Conservation (phyloP, 2,329 filamentous ascomycete genomes). For the Penicillium italicum region DNA sequence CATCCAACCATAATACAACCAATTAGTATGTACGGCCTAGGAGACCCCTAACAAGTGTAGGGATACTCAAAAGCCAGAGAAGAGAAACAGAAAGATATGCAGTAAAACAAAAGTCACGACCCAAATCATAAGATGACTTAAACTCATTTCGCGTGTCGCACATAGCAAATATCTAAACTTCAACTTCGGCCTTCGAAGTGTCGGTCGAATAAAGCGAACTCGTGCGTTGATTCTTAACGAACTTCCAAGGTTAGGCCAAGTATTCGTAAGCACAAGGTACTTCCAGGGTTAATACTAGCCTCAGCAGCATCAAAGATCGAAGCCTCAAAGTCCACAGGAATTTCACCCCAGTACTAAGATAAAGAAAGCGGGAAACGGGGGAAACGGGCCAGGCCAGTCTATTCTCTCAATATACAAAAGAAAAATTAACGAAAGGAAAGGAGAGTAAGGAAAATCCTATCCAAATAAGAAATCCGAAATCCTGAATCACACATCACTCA, state of each 20-base stretch:
- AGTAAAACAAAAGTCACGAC: background rate
- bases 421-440: background rate
- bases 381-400: background rate
- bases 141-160: slow-evolving; percentile 9
- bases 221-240: slow-evolving; percentile 25
- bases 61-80: background rate
- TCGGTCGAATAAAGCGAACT: slow-evolving; percentile 17
- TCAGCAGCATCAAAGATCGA: slow-evolving; percentile 59
- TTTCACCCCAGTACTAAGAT: slow-evolving; percentile 30
- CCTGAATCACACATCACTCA: background rate
- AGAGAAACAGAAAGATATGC: background rate
- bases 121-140: background rate
- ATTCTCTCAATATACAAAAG: background rate
- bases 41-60: background rate
- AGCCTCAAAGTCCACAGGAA: slow-evolving; percentile 48
- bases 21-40: slow-evolving; percentile 1
- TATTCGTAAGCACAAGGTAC: slow-evolving; percentile 65
- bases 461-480: background rate
- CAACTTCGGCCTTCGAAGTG: slow-evolving; percentile 7
- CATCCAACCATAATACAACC: slow-evolving; percentile 1
- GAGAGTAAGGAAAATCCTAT: background rate
- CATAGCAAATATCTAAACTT: slow-evolving; percentile 2
- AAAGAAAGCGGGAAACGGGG: background rate
- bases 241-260: slow-evolving; percentile 59
- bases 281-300: slow-evolving; percentile 60